phyloP scores from a whole-genome alignment of 2,329 filamentous ascomycete species.

The Aspergillus tubingensis region DNA sequence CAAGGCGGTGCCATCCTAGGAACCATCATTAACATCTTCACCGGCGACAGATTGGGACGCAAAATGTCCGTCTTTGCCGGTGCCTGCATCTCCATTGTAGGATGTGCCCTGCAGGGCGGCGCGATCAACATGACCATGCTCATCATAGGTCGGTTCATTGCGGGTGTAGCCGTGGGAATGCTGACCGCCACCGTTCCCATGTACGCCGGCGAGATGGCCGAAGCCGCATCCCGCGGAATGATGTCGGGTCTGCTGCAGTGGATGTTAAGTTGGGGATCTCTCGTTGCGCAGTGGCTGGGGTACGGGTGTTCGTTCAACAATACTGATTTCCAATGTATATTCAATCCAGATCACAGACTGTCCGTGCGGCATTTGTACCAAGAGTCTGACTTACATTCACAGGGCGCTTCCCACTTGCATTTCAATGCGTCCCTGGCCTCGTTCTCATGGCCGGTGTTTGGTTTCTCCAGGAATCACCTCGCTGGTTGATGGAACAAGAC shows the following conservation, averaged over 20 bases:
- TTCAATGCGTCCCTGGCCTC: conserved; percentile 44
- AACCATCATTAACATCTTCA: conserved; percentile 7
- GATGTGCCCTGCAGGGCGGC: conserved; percentile 9
- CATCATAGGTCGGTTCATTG: conserved; percentile 12
- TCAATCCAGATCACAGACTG: no score
- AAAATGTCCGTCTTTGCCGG: conserved; percentile 11
- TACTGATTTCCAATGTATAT: conserved; percentile 11
- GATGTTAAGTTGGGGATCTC: conserved; percentile 42
- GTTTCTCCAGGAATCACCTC: conserved; percentile 34
- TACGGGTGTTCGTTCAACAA: conserved; percentile 35
- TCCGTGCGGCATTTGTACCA: no score
- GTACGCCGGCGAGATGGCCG: conserved; percentile 37
- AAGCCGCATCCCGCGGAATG: conserved; percentile 33
- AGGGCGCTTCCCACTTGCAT: conserved; percentile 45
- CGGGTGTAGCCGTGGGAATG: conserved; percentile 9
- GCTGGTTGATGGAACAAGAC: conserved; percentile 29
- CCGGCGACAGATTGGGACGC: conserved; percentile 2
- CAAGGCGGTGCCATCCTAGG: conserved; percentile 36
- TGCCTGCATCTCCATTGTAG: conserved; percentile 6
- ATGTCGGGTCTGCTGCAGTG: conserved; percentile 35
- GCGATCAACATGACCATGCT: conserved; percentile 13
- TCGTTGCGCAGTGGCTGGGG: conserved; percentile 43
- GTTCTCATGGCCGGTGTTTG: conserved; percentile 32
- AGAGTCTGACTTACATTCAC: neutral
- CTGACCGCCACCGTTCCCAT: conserved; percentile 25